phyloP scores from a whole-genome alignment of 768 basidiomycete genomes.

The Kwoniella europaea region DNA sequence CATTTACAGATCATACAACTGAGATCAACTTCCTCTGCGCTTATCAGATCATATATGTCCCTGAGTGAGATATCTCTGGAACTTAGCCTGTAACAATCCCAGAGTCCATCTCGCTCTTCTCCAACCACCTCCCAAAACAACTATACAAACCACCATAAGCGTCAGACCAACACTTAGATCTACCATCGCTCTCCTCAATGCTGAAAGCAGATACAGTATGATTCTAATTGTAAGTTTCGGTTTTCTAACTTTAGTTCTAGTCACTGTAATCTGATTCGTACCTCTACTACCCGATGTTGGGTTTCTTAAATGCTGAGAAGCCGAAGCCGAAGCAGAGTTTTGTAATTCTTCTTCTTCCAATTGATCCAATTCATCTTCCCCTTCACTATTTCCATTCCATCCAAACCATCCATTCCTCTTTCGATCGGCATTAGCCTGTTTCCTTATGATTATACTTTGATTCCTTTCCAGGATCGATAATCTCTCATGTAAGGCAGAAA shows the following conservation, averaged over 20 bases:
- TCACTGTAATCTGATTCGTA: constrained; percentile 8
- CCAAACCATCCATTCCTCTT: constrained; percentile 36
- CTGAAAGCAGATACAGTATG: constrained; percentile 37
- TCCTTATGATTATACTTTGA: constrained; percentile 43
- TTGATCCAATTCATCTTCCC: constrained; percentile 46
- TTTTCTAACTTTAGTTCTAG: constrained; percentile 13
- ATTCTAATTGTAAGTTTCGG: constrained; percentile 31
- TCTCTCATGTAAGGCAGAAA: constrained; percentile 51
- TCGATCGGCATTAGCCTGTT: constrained; percentile 23
- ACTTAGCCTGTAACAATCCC: constrained; percentile 23
- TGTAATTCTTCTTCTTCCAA: constrained; percentile 35
- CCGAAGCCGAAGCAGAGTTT: not conserved
- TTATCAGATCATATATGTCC: not conserved
- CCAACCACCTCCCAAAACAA: constrained; percentile 41
- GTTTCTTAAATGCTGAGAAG: not conserved
- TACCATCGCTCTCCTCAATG: constrained; percentile 42
- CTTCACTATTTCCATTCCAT: constrained; percentile 39
- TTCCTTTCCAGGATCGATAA: constrained; percentile 48
- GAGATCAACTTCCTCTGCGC: not conserved
- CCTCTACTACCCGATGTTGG: not conserved
- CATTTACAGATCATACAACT: not conserved
- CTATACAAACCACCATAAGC: constrained; percentile 35
- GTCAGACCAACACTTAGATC: constrained; percentile 44
- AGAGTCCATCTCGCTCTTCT: constrained; percentile 32
- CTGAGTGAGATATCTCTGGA: constrained; percentile 21